Base-by-base conservation (phyloP, 306 rosid genomes). In the Cercis canadensis region DNA sequence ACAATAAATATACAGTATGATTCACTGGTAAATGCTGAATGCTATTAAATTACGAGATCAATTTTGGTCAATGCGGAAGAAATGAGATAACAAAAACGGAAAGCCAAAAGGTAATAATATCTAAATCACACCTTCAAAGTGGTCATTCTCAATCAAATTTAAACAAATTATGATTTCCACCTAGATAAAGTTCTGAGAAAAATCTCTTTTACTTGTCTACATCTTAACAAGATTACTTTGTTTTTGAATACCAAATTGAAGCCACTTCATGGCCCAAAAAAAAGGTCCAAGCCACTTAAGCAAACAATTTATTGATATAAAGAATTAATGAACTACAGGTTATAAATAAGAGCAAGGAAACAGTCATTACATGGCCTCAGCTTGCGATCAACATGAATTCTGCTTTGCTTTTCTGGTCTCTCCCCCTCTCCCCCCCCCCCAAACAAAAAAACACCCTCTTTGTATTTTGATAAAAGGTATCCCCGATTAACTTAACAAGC, bases 1-100 rank as follows among this genome's bases (percentile, higher is more conserved):
- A 4, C 18, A 21, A 24, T 24, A 41, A 62, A 18, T 63, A 69
- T 47, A 24, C 33, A 75, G 31, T 14, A 36, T 78, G 59, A 75
- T 43, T 24, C 46, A 55, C 46, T 47, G 24, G 29, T 63, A 41
- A 44, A 64, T 40, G 58, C 32, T 11, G 50, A 43, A 34, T 24
- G 29, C 29, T 10, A 50, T 65, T 41, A 52, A 36, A 47, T 55
- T 32, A 58, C 54, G 49, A 62, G 45, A 29, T 45, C 11, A 36
- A 32, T 16, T 57, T 40, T 57, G 44, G 31, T 69, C 54, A 14
- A 47, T 41, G 41, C 49, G 11, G 53, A 49, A 12, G 43, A 59
- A 55, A 59, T 40, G 37, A 62, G 54, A 63, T 44, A 12, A 51
- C 29, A 32, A 69, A 37, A 62, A 45, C 37, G 60, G 53, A 18